Percentiles rank a stretch among this genome's conserved stretches.
These are phyloP conservation scores for Bonia amplexicaulis DNA, from an alignment of 176 grass and related monocot genomes.

Conservation along the genomic window DNA sequence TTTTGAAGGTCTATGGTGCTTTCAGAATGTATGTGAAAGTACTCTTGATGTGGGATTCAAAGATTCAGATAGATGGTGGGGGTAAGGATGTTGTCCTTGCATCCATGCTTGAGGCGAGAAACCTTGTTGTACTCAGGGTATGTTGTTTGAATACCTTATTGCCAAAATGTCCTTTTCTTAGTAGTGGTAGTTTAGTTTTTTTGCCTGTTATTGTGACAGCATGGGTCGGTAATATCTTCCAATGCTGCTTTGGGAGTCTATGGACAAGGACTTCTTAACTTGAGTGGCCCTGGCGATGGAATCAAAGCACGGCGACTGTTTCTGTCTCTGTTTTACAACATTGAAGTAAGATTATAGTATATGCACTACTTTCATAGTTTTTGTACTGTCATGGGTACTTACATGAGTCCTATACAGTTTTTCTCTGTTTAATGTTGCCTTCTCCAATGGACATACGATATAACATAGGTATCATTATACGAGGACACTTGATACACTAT, in stretches of 20 bases:
- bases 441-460: not conserved
- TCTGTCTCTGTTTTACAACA: conserved; percentile 95
- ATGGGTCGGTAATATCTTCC: conserved; percentile 89
- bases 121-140: conserved; percentile 95
- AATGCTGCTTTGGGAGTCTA: conserved; percentile 95
- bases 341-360: conserved; percentile 71
- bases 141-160: conserved; percentile 24
- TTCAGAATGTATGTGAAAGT: conserved; percentile 99
- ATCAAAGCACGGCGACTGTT: conserved; percentile 85
- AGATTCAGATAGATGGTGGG: conserved; percentile 90
- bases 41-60: conserved; percentile 98
- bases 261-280: conserved; percentile 97
- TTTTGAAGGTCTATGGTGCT: conserved; percentile 89
- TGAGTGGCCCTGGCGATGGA: conserved; percentile 87
- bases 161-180: not conserved
- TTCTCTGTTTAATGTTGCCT: not conserved
- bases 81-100: conserved; percentile 73
- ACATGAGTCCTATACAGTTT: not conserved
- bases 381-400: not conserved
- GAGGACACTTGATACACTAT: not conserved
- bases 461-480: not conserved
- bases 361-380: not conserved
- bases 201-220: conserved; percentile 45
- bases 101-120: conserved; percentile 96
- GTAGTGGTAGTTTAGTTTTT: conserved; percentile 29